A percentile compares a stretch with the other conserved stretches of the same genome.
phyloP scores from a whole-genome alignment of 1,284 basidiomycete species.

The Fomitopsis pinicola region DNA sequence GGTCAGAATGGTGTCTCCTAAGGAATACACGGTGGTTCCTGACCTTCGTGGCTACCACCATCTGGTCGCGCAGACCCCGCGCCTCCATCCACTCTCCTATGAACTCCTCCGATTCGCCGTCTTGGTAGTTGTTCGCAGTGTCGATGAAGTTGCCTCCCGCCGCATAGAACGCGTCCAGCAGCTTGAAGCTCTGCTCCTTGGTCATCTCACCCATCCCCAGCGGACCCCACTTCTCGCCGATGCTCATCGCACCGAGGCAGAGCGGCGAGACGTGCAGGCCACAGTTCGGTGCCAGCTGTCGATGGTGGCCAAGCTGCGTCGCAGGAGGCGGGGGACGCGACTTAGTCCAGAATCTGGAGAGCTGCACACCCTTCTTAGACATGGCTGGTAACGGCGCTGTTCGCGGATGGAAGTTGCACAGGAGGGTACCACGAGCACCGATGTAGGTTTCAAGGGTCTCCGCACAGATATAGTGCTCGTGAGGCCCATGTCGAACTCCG shows the following conservation, averaged over 20 bases:
- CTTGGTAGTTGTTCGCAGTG: constrained; percentile 36
- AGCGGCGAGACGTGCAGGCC: constrained; percentile 41
- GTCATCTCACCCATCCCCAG: constrained; percentile 34
- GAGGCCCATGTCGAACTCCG: too few relatives aligned
- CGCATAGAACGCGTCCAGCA: constrained; percentile 17
- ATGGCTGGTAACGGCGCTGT: too few relatives aligned
- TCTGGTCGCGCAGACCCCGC: constrained; percentile 33
- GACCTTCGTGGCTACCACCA: constrained; percentile 40
- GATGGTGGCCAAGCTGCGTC: constrained; percentile 10
- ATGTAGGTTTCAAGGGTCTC: too few relatives aligned
- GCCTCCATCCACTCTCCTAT: constrained; percentile 41
- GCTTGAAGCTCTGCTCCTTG: constrained; percentile 21
- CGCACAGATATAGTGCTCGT: too few relatives aligned
- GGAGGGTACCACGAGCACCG: too few relatives aligned
- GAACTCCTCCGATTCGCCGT: constrained; percentile 23
- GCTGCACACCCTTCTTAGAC: too few relatives aligned
- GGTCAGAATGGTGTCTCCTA: neutral
- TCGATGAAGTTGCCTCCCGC: constrained; percentile 28
- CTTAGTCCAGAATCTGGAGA: too few relatives aligned
- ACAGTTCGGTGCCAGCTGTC: constrained; percentile 10
- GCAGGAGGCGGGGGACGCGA: neutral
- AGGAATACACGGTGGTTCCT: neutral
- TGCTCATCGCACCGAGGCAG: constrained; percentile 44
- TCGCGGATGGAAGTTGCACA: too few relatives aligned
- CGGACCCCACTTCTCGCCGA: constrained; percentile 40